Percentiles rank a stretch among this genome's conserved stretches.
Conservation (phyloP, 352 stramenopile genomes). For the Globisporangium carolinianum region DNA sequence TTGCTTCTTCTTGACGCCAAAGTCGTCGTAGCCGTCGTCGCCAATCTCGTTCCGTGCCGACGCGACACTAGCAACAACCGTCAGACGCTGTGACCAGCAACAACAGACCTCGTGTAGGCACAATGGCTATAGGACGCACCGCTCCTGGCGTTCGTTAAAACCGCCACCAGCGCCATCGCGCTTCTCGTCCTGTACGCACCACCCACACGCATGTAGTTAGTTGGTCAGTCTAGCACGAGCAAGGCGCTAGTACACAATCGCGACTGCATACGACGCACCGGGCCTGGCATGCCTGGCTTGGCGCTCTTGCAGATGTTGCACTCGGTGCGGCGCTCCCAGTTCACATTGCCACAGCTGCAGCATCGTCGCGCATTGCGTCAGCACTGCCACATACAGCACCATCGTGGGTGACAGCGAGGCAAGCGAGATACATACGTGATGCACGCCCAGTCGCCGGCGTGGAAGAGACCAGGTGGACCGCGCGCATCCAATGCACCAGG, state of each 20-base stretch:
- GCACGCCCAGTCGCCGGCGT: constrained; percentile 76
- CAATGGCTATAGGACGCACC: constrained; percentile 23
- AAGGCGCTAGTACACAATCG: background rate
- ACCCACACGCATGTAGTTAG: background rate
- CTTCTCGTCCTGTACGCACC: constrained; percentile 51
- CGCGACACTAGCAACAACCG: constrained; percentile 25
- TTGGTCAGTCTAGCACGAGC: background rate
- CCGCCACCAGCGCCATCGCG: constrained; percentile 70
- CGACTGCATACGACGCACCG: constrained; percentile 19
- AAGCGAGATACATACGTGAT: constrained; percentile 39
- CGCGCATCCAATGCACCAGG: constrained; percentile 29
- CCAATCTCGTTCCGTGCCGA: constrained; percentile 72
- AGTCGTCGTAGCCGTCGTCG: constrained; percentile 86
- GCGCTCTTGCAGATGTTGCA: constrained; percentile 86
- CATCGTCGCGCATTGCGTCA: background rate
- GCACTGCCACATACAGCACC: background rate
- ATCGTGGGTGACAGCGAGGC: background rate
- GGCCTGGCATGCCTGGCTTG: constrained; percentile 60
- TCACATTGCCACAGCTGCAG: constrained; percentile 78
- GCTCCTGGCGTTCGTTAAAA: constrained; percentile 81
- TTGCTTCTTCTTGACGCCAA: constrained; percentile 79
- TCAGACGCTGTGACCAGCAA: background rate
- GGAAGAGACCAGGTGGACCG: constrained; percentile 69
- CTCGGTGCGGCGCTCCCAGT: constrained; percentile 79
- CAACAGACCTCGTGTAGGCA: no score